Conservation (phyloP, 768 basidiomycete species). For the Clathrus columnatus region DNA sequence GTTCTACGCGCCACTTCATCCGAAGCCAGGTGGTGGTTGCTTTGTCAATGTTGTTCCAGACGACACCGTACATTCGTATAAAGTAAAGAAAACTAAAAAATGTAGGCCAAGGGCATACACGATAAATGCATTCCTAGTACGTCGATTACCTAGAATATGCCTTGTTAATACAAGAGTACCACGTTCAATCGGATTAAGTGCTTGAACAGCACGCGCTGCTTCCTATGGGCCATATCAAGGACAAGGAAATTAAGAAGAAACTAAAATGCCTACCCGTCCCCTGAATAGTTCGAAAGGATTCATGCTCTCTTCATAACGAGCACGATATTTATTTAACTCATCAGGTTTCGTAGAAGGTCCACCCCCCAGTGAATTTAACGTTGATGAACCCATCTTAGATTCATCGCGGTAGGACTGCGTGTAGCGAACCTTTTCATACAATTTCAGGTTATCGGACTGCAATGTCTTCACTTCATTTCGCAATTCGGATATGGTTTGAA, state of each 20-base stretch:
- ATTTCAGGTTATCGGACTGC: slow-evolving; percentile 91
- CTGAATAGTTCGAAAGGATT: slow-evolving; percentile 98
- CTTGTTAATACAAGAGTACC: slow-evolving; percentile 79
- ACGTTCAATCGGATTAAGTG: slow-evolving; percentile 85
- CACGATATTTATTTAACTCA: slow-evolving; percentile 82
- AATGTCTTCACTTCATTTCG: slow-evolving; percentile 85
- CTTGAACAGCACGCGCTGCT: slow-evolving; percentile 86
- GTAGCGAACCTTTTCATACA: slow-evolving; percentile 98
- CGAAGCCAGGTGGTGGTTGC: slow-evolving; percentile 38
- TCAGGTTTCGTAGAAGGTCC: slow-evolving; percentile 30
- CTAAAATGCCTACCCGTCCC: slow-evolving; percentile 60
- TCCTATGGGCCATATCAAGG: slow-evolving; percentile 47
- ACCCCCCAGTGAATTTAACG: slow-evolving; percentile 22
- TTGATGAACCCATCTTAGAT: slow-evolving; percentile 31
- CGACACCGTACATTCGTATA: slow-evolving; percentile 60
- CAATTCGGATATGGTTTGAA: slow-evolving; percentile 89
- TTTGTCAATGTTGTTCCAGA: slow-evolving; percentile 41
- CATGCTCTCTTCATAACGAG: slow-evolving; percentile 93
- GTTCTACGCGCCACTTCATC: slow-evolving; percentile 13
- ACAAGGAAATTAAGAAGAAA: not conserved
- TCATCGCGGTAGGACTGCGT: slow-evolving; percentile 95
- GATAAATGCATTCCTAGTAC: slow-evolving; percentile 84
- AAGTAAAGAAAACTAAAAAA: slow-evolving; percentile 69
- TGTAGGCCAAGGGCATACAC: slow-evolving; percentile 78
- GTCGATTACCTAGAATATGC: slow-evolving; percentile 78